A percentile compares a stretch with the other conserved stretches of the same genome.
These are phyloP conservation scores for Leishmania tarentolae DNA, from an alignment of 208 protist genomes.

Conservation along the genomic window DNA sequence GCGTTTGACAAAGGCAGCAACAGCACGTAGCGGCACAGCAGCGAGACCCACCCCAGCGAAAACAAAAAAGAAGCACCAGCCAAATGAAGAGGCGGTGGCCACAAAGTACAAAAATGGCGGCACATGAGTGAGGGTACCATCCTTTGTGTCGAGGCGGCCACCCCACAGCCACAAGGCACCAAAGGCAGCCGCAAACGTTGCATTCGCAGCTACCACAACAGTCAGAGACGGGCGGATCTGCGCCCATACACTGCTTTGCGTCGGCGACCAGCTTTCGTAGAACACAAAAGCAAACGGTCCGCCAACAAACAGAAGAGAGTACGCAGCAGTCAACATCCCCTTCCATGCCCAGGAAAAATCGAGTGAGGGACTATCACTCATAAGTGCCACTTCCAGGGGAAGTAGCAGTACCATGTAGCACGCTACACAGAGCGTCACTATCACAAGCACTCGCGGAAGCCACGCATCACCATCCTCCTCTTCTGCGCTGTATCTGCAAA, in stretches of 20 bases:
- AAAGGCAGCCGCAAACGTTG: slow-evolving; percentile 19
- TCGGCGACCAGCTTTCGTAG: slow-evolving; percentile 85
- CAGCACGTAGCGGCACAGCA: slow-evolving; percentile 88
- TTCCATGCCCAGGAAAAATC: slow-evolving; percentile 33
- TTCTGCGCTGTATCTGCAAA: slow-evolving; percentile 49
- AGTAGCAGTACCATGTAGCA: slow-evolving; percentile 88
- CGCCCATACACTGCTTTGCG: slow-evolving; percentile 25
- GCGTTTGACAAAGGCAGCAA: slow-evolving; percentile 65
- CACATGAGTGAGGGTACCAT: slow-evolving; percentile 24
- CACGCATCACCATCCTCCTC: slow-evolving; percentile 73
- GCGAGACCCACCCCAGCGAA: slow-evolving; percentile 94
- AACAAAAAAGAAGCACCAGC: slow-evolving; percentile 88
- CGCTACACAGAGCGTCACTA: slow-evolving; percentile 45
- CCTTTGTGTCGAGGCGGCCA: slow-evolving; percentile 11
- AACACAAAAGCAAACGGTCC: slow-evolving; percentile 87
- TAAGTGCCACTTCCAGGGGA: slow-evolving; percentile 90
- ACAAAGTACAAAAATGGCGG: slow-evolving; percentile 72
- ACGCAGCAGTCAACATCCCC: slow-evolving; percentile 25
- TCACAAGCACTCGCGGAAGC: slow-evolving; percentile 48
- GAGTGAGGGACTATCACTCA: slow-evolving; percentile 24
- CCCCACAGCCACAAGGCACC: slow-evolving; percentile 31
- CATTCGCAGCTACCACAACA: slow-evolving; percentile 11
- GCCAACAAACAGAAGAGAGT: slow-evolving; percentile 54
- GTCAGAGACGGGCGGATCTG: slow-evolving; percentile 27
- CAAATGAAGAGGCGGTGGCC: slow-evolving; percentile 58